Percentiles rank a stretch among this genome's conserved stretches.
Evolutionary conservation across 805 yeast species (phyloP).

Genomic region (Torulaspora maleeae): DNA sequence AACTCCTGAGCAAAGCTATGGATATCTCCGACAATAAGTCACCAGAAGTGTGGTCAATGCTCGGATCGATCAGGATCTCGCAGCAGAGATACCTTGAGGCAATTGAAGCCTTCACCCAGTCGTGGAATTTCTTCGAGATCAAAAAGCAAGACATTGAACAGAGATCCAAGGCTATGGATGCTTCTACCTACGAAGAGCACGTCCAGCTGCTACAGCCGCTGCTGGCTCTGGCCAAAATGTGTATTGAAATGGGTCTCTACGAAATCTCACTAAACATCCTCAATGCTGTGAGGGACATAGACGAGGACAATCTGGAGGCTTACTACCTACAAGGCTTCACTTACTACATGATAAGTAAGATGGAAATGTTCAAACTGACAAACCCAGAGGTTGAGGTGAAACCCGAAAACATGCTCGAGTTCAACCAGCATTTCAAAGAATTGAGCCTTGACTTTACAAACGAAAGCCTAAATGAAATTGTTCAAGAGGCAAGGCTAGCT

Average conservation of each 20-base stretch:
- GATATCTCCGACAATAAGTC: conserved; percentile 50
- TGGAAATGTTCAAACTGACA: conserved; percentile 22
- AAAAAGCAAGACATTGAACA: conserved; percentile 49
- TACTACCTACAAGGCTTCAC: conserved; percentile 82
- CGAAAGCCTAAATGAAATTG: conserved; percentile 27
- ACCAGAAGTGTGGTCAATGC: conserved; percentile 76
- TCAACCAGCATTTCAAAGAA: conserved; percentile 34
- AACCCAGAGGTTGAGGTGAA: conserved; percentile 22
- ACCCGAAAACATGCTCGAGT: conserved; percentile 33
- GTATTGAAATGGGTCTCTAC: conserved; percentile 70
- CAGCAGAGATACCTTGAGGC: conserved; percentile 79
- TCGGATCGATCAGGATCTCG: conserved; percentile 84
- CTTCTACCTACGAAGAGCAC: conserved; percentile 40
- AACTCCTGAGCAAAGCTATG: conserved; percentile 59
- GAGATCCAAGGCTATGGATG: conserved; percentile 34
- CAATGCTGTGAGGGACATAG: conserved; percentile 62
- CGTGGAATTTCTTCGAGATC: conserved; percentile 66
- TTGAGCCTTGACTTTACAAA: conserved; percentile 39
- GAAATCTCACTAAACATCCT: conserved; percentile 67
- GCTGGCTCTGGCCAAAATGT: conserved; percentile 63
- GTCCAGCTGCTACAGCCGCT: conserved; percentile 70
- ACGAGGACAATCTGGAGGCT: conserved; percentile 78
- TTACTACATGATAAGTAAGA: conserved; percentile 47
- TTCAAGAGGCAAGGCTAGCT: conserved; percentile 38
- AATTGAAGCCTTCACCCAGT: conserved; percentile 51